phyloP scores from a whole-genome alignment of 371 early-diverging fungal species.

The Saksenaea vasiformis region DNA sequence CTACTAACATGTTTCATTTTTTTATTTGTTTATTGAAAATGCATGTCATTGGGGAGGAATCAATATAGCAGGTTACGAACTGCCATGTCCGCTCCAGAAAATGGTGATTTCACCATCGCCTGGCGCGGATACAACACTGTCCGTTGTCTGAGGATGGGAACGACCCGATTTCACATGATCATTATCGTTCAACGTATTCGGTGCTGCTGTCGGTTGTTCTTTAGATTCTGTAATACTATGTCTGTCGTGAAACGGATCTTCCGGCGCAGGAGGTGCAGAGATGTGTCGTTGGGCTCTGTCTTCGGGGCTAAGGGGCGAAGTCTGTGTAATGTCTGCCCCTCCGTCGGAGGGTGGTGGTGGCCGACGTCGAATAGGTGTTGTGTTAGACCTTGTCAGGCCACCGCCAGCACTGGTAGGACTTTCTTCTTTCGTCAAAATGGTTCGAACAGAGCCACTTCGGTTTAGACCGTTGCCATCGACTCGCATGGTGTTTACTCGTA shows the following conservation, averaged over 20 bases:
- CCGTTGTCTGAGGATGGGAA: slow-evolving; percentile 21
- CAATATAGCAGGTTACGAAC: background rate
- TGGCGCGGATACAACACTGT: slow-evolving; percentile 38
- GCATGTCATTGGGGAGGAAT: no score
- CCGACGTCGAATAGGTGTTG: slow-evolving; percentile 8
- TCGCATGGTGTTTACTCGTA: slow-evolving; percentile 49
- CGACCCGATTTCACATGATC: slow-evolving; percentile 2
- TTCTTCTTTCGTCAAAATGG: slow-evolving; percentile 20
- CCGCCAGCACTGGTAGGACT: background rate
- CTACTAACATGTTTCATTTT: background rate
- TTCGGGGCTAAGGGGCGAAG: background rate
- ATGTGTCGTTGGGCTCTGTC: slow-evolving; percentile 1
- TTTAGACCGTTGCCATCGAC: slow-evolving; percentile 16
- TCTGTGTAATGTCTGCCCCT: background rate
- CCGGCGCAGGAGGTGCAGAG: slow-evolving; percentile 8
- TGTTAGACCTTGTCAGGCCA: slow-evolving; percentile 16
- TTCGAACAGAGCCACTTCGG: slow-evolving; percentile 37
- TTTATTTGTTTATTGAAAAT: background rate
- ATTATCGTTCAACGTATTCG: background rate
- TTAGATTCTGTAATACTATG: slow-evolving; percentile 14
- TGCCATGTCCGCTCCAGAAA: slow-evolving; percentile 41
- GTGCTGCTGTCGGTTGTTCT: background rate
- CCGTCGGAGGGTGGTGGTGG: background rate
- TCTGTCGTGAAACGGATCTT: slow-evolving; percentile 46
- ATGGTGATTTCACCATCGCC: slow-evolving; percentile 57